phyloP scores from a whole-genome alignment of 2,329 filamentous ascomycete species.

The Paraphoma chrysanthemicola region DNA sequence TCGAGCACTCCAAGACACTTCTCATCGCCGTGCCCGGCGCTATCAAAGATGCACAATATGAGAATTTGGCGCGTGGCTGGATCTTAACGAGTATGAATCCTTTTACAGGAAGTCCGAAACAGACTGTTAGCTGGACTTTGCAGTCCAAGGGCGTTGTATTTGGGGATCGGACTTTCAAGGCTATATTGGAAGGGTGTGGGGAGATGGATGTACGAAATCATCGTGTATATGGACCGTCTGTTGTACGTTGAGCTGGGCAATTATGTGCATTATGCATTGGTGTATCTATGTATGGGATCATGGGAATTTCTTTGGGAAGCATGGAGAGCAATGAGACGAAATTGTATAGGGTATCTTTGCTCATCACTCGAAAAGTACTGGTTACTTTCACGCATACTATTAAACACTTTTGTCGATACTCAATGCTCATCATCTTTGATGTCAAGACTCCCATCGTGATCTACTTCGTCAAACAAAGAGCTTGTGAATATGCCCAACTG shows the following conservation, averaged over 20 bases:
- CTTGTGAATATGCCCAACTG: too few relatives aligned
- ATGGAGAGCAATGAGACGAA: too few relatives aligned
- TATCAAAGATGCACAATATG: conserved; percentile 28
- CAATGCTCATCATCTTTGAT: neutral
- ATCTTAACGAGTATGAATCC: conserved; percentile 44
- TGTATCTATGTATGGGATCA: too few relatives aligned
- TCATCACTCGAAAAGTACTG: neutral
- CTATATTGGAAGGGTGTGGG: conserved; percentile 14
- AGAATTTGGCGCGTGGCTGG: conserved; percentile 41
- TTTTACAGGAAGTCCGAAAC: conserved; percentile 27
- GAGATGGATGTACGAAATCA: conserved; percentile 23
- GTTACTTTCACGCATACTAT: neutral
- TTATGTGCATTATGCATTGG: neutral
- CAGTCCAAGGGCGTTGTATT: conserved; percentile 51
- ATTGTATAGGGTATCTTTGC: too few relatives aligned
- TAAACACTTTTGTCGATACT: neutral
- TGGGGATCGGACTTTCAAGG: conserved; percentile 39
- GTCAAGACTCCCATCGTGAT: too few relatives aligned
- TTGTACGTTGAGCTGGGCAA: neutral
- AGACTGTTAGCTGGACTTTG: conserved; percentile 48
- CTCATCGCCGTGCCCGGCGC: conserved; percentile 40
- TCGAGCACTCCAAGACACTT: conserved; percentile 37
- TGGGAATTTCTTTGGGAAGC: neutral
- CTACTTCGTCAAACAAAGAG: neutral
- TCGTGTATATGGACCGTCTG: conserved; percentile 31